Percentiles rank a stretch among this genome's conserved stretches.
Conservation (phyloP, 352 stramenopile genomes). For the Halophytophthora polymorphica region DNA sequence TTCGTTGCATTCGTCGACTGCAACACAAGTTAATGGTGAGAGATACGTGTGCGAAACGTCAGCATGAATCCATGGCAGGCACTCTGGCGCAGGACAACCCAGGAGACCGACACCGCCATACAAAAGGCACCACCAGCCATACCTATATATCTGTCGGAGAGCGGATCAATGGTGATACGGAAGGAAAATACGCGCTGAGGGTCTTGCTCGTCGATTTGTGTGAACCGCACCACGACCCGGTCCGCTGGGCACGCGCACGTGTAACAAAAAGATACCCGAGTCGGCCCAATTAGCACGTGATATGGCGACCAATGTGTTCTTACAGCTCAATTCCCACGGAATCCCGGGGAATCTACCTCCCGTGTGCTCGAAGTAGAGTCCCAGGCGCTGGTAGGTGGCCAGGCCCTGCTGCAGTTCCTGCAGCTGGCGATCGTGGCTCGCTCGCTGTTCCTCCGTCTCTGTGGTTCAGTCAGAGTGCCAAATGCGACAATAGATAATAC, state of each 20-base stretch:
- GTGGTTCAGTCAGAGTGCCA: not conserved
- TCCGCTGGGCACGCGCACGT: too few relatives aligned
- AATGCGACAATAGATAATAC: not conserved
- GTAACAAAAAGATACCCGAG: too few relatives aligned
- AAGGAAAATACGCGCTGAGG: constrained; percentile 68
- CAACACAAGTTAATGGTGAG: not conserved
- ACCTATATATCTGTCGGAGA: constrained; percentile 65
- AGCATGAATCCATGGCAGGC: constrained; percentile 1
- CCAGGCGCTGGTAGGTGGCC: constrained; percentile 62
- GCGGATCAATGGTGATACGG: constrained; percentile 58
- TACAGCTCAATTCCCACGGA: too few relatives aligned
- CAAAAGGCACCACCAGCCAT: not conserved
- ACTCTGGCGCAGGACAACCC: not conserved
- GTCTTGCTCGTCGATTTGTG: constrained; percentile 59
- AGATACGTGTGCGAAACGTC: not conserved
- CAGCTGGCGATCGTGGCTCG: constrained; percentile 46
- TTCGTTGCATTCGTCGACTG: constrained; percentile 68
- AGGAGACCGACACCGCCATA: not conserved
- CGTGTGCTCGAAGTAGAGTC: constrained; percentile 65
- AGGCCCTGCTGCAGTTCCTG: constrained; percentile 61
- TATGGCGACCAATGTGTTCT: too few relatives aligned
- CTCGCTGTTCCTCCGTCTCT: constrained; percentile 42
- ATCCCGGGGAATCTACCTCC: too few relatives aligned
- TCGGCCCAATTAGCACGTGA: too few relatives aligned
- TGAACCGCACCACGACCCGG: constrained; percentile 65